Evolutionary conservation across 306 rosid genomes (phyloP).

Genomic region (Trifolium repens): DNA sequence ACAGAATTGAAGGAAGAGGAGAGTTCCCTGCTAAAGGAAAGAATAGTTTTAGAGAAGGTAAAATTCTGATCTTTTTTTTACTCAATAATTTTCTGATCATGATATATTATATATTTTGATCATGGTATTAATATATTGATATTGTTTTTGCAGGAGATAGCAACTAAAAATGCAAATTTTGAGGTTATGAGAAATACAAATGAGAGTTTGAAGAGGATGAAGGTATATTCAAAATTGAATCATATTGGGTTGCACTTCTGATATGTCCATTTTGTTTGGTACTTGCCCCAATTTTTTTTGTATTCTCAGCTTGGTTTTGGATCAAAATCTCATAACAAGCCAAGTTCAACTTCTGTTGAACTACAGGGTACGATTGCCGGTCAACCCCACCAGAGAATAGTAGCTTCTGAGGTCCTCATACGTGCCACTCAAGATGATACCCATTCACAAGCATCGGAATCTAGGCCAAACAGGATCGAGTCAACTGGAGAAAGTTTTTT

Average conservation of each 20-base stretch:
- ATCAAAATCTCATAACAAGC: slow-evolving; percentile 45
- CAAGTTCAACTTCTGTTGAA: slow-evolving; percentile 45
- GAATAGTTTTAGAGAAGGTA: slow-evolving; percentile 61
- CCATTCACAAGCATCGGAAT: slow-evolving; percentile 45
- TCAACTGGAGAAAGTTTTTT: slow-evolving; percentile 46
- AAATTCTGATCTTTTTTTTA: background rate
- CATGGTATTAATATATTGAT: background rate
- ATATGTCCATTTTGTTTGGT: background rate
- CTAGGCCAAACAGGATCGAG: slow-evolving; percentile 36
- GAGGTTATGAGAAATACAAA: slow-evolving; percentile 65
- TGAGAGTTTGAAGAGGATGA: slow-evolving; percentile 74
- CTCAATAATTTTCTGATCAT: slow-evolving; percentile 40
- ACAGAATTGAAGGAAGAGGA: slow-evolving; percentile 89
- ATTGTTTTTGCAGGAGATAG: slow-evolving; percentile 64
- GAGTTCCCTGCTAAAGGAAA: slow-evolving; percentile 71
- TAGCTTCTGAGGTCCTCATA: slow-evolving; percentile 29
- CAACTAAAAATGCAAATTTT: slow-evolving; percentile 53
- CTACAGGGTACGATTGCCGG: slow-evolving; percentile 36
- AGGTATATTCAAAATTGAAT: slow-evolving; percentile 52
- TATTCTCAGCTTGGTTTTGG: slow-evolving; percentile 64
- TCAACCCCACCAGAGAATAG: slow-evolving; percentile 60
- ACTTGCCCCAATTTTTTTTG: slow-evolving; percentile 11
- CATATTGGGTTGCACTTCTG: background rate
- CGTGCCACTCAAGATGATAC: slow-evolving; percentile 34
- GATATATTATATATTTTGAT: background rate